Conservation (phyloP, 2,329 filamentous ascomycete genomes). For the Gyromitra esculenta region DNA sequence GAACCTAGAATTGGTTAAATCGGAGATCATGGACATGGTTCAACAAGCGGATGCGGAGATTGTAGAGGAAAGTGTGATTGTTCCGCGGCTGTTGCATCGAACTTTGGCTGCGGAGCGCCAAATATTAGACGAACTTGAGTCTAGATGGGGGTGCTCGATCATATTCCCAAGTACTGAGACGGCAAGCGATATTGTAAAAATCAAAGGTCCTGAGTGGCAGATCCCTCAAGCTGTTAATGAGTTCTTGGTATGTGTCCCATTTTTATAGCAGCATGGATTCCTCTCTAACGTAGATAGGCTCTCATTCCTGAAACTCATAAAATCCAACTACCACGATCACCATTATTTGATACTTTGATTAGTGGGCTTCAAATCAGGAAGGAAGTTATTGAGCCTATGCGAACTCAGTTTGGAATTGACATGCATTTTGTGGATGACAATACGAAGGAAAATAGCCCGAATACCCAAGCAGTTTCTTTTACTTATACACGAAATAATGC, state of each 20-base stretch:
- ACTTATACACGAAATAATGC: conserved; percentile 97
- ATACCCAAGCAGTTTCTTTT: conserved; percentile 68
- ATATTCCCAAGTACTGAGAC: conserved; percentile 97
- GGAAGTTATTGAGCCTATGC: conserved; percentile 83
- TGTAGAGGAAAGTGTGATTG: conserved; percentile 56
- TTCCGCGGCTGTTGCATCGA: conserved; percentile 83
- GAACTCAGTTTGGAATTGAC: conserved; percentile 90
- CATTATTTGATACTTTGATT: conserved; percentile 81
- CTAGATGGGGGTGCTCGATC: conserved; percentile 99
- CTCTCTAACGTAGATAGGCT: conserved; percentile 66
- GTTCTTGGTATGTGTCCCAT: conserved; percentile 73
- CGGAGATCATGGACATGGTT: conserved; percentile 99
- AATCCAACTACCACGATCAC: conserved; percentile 79
- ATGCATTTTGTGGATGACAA: conserved; percentile 76
- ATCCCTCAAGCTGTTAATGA: conserved; percentile 96
- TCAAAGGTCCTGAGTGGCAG: conserved; percentile 97
- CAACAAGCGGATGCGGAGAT: conserved; percentile 92
- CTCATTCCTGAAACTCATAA: conserved; percentile 98
- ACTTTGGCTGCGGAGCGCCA: conserved; percentile 91
- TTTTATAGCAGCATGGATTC: conserved; percentile 58
- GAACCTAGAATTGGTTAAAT: conserved; percentile 95
- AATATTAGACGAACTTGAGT: conserved; percentile 87
- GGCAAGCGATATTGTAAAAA: conserved; percentile 93
- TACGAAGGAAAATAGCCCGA: conserved; percentile 54
- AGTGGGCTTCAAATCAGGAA: conserved; percentile 81